Evolutionary conservation across 2,329 filamentous ascomycete species (phyloP), one percentile per base, ranked within the genome.

Genomic region (Cryphonectria naterciae): DNA sequence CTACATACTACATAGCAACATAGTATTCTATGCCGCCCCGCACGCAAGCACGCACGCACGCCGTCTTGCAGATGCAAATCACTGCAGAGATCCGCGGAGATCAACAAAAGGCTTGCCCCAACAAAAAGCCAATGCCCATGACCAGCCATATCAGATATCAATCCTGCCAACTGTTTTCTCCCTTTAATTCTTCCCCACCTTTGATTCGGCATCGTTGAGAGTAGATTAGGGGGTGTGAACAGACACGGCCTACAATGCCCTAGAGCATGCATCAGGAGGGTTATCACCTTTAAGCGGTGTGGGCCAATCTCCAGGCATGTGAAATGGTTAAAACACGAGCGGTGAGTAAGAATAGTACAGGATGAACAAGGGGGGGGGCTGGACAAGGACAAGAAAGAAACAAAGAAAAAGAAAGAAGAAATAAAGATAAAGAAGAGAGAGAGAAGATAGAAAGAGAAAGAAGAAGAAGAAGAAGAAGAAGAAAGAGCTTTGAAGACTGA

Each of bases 71-170:
- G n/a, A n/a, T 61, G 35, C 32, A 32, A 32, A 61, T 25, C 35
- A 8, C 58, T 39, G 58, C 58, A 61, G 35, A 61, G 58, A 61
- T 61, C 35, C 58, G 58, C 58, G 10, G 35, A 37, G 32, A 37
- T 61, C 58, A 61, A 39, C 58, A 35, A n/a, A 19, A 19, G n/a
- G 58, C 19, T 35, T 61, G 35, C 58, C 58, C 22, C 32, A 61
- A 11, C 17, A 22, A 61, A 61, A 19, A 35, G 35, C 58, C 58
- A 39, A 61, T 61, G 35, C 35, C 17, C 35, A 61, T 39, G 8
- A 2, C 19, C 58, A 1, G 58, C 35, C 58, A 61, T 61, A 61
- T 61, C 58, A 25, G 58, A 61, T 61, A 61, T 22, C 32, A 22
- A n/a, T 10, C 58, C 58, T 39, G 58, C 32, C 46, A 49, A 22